phyloP scores from a whole-genome alignment of 306 rosid species.

The Inga laurina region DNA sequence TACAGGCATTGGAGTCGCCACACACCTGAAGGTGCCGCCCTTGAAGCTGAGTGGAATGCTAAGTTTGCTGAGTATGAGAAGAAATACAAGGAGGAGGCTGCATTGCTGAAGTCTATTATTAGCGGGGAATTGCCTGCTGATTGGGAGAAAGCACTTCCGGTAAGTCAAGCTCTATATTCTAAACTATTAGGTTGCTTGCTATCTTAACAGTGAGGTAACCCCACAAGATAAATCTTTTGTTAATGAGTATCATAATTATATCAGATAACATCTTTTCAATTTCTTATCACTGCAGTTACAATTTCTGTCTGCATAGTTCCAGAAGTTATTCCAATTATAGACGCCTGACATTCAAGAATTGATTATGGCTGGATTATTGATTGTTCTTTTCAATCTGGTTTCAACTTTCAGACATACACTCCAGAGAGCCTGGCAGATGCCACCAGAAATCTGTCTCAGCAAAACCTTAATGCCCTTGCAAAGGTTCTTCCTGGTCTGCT shows the following conservation, averaged over 20 bases:
- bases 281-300: background rate
- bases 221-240: background rate
- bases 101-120: slow-evolving; percentile 70
- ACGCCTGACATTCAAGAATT: background rate
- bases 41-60: slow-evolving; percentile 91
- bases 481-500: slow-evolving; percentile 87
- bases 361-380: slow-evolving; percentile 11
- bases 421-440: slow-evolving; percentile 95
- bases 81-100: slow-evolving; percentile 86
- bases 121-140: slow-evolving; percentile 79
- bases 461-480: slow-evolving; percentile 89
- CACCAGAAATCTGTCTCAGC: slow-evolving; percentile 87
- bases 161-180: slow-evolving; percentile 44
- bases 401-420: slow-evolving; percentile 72
- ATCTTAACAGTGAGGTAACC: background rate
- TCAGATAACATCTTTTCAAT: slow-evolving; percentile 13
- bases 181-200: background rate
- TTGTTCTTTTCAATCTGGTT: slow-evolving; percentile 14
- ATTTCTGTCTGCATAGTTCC: background rate
- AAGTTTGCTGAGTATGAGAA: slow-evolving; percentile 90
- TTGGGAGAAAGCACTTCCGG: slow-evolving; percentile 99
- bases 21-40: slow-evolving; percentile 65
- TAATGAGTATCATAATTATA: background rate
- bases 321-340: background rate
- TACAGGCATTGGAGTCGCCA: slow-evolving; percentile 98